Conservation (phyloP, 176 grass and related monocot genomes). For the Chloris gayana region DNA sequence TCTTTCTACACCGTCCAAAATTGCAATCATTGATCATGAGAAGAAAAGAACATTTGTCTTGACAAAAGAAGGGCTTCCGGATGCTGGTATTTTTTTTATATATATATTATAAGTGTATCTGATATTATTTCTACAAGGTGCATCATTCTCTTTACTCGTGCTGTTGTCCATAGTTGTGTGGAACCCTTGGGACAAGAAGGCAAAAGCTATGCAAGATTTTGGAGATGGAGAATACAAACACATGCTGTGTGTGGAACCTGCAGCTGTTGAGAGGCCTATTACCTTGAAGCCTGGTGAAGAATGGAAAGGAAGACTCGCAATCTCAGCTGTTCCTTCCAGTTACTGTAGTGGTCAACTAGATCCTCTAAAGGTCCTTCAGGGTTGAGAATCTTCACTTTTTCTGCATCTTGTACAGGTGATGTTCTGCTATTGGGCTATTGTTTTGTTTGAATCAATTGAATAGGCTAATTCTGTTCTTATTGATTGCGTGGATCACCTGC, state of each 20-base stretch:
- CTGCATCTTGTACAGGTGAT: slow-evolving; percentile 65
- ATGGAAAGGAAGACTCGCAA: slow-evolving; percentile 71
- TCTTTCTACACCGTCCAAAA: slow-evolving; percentile 66
- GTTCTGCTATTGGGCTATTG: not conserved
- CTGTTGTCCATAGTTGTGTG: slow-evolving; percentile 64
- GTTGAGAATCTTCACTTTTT: slow-evolving; percentile 54
- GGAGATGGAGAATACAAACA: slow-evolving; percentile 74
- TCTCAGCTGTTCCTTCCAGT: slow-evolving; percentile 76
- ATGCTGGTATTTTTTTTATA: slow-evolving; percentile 57
- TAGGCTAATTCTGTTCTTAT: not conserved
- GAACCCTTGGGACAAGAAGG: slow-evolving; percentile 96
- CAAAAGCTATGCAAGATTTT: slow-evolving; percentile 79
- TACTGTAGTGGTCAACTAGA: slow-evolving; percentile 84
- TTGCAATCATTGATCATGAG: slow-evolving; percentile 91
- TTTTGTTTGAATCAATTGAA: not conserved
- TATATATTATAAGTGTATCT: not conserved
- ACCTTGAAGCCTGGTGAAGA: slow-evolving; percentile 83
- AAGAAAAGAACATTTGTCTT: slow-evolving; percentile 88
- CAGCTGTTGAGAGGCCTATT: slow-evolving; percentile 69
- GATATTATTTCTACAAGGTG: not conserved
- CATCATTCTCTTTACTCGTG: slow-evolving; percentile 10
- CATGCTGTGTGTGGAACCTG: slow-evolving; percentile 84
- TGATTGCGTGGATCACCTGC: not conserved
- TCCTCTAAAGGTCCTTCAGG: slow-evolving; percentile 57
- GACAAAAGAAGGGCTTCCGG: slow-evolving; percentile 80